These are phyloP conservation scores for Eleusine coracana DNA, from an alignment of 176 grass and related monocot species.

Conservation along the genomic window DNA sequence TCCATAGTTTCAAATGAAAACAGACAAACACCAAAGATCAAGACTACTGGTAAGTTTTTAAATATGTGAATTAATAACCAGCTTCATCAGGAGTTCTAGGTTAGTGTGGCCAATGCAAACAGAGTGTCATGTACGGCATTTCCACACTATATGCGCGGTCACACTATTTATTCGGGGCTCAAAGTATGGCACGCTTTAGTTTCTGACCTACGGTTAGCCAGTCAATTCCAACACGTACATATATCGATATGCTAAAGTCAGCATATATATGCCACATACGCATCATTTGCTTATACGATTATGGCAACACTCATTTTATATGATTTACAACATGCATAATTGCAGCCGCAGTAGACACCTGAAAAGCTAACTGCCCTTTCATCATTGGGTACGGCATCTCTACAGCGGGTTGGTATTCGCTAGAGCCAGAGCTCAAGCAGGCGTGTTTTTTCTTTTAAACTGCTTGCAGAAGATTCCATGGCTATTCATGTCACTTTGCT, in stretches of 20 bases:
- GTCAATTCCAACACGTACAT: conserved; percentile 25
- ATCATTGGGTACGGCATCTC: conserved; percentile 36
- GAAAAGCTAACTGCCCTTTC: conserved; percentile 43
- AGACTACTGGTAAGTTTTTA: too few species aligned
- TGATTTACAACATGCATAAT: background rate
- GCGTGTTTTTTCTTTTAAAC: conserved; percentile 5
- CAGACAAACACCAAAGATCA: too few species aligned
- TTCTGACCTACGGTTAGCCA: conserved; percentile 25
- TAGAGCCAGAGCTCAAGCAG: background rate
- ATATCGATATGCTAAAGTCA: background rate
- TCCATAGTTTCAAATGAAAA: too few species aligned
- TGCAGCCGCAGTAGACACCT: conserved; percentile 20
- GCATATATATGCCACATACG: background rate
- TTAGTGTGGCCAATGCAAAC: too few species aligned
- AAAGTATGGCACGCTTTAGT: background rate
- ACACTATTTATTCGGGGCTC: background rate
- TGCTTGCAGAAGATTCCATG: conserved; percentile 26
- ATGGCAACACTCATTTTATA: conserved; percentile 16
- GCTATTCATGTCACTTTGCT: conserved; percentile 13
- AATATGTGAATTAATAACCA: too few species aligned
- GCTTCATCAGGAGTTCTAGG: too few species aligned
- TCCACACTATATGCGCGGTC: too few species aligned
- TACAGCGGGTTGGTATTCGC: background rate
- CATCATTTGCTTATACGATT: conserved; percentile 16
- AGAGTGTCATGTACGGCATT: too few species aligned